Evolutionary conservation across 768 basidiomycete species (phyloP).

Genomic region (Mrakia blollopis): DNA sequence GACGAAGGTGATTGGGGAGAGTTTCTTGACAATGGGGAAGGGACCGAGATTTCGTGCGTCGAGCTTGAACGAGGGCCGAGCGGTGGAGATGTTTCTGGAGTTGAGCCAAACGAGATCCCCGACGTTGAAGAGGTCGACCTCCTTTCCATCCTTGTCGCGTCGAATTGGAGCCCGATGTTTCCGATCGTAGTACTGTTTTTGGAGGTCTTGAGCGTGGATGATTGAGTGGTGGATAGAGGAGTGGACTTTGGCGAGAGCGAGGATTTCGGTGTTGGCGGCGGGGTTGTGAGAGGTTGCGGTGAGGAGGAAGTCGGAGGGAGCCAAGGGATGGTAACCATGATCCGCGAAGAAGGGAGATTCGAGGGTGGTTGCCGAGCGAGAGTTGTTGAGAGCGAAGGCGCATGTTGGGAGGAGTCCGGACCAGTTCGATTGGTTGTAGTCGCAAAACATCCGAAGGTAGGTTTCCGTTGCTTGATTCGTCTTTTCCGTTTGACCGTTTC

Average conservation of each 20-base stretch:
- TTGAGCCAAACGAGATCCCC: slow-evolving; percentile 37
- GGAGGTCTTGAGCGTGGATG: too few species aligned
- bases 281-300: not conserved
- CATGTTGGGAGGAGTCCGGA: slow-evolving; percentile 40
- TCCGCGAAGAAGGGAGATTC: slow-evolving; percentile 44
- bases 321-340: slow-evolving; percentile 32
- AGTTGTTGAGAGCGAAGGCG: slow-evolving; percentile 46
- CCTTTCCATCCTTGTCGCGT: slow-evolving; percentile 35
- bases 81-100: not conserved
- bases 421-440: slow-evolving; percentile 47
- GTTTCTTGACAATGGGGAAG: not conserved
- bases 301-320: slow-evolving; percentile 15
- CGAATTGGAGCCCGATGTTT: not conserved
- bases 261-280: slow-evolving; percentile 20
- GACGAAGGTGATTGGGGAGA: too few species aligned
- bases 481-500: too few species aligned
- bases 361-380: slow-evolving; percentile 39
- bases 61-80: not conserved
- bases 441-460: slow-evolving; percentile 45
- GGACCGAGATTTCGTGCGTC: not conserved
- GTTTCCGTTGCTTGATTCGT: slow-evolving; percentile 49
- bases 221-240: not conserved
- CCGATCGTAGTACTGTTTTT: too few species aligned
- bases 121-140: slow-evolving; percentile 29
- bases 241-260: not conserved